phyloP scores from a whole-genome alignment of 306 rosid genomes.

The Cicer judaicum region DNA sequence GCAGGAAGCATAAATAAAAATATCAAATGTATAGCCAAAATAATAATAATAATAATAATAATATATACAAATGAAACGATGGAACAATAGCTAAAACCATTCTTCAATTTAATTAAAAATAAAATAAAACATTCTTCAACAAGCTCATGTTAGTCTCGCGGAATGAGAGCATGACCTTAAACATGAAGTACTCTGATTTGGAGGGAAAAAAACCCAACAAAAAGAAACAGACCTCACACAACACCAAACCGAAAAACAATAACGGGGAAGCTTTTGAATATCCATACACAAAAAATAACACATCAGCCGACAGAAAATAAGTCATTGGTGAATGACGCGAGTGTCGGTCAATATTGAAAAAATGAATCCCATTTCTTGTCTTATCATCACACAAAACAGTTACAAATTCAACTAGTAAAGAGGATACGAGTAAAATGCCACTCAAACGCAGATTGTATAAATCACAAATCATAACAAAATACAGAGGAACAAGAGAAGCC shows the following conservation, averaged over 20 bases:
- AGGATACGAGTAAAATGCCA: conserved; percentile 41
- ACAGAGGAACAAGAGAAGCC: conserved; percentile 44
- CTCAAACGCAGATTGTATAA: conserved; percentile 50
- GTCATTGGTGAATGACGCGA: conserved; percentile 8
- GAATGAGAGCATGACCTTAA: neutral
- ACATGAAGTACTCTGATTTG: neutral
- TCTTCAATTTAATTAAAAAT: neutral
- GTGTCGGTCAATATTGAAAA: conserved; percentile 4
- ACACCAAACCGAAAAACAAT: neutral
- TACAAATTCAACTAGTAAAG: conserved; percentile 43
- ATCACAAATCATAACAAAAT: conserved; percentile 49
- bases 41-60: too few relatives aligned
- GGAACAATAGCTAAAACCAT: neutral
- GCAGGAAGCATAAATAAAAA: too few relatives aligned
- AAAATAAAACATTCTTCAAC: too few relatives aligned
- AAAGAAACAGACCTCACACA: neutral
- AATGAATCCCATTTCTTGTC: conserved; percentile 37
- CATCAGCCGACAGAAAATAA: neutral
- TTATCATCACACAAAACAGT: conserved; percentile 48
- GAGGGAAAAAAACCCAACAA: conserved; percentile 2
- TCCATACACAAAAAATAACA: conserved; percentile 4
- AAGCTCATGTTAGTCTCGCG: neutral
- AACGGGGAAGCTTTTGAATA: conserved; percentile 4
- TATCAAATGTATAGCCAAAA: too few relatives aligned
- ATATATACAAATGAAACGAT: neutral